phyloP scores from a whole-genome alignment of 805 yeast genomes.

The Zygosaccharomyces pseudorouxii region DNA sequence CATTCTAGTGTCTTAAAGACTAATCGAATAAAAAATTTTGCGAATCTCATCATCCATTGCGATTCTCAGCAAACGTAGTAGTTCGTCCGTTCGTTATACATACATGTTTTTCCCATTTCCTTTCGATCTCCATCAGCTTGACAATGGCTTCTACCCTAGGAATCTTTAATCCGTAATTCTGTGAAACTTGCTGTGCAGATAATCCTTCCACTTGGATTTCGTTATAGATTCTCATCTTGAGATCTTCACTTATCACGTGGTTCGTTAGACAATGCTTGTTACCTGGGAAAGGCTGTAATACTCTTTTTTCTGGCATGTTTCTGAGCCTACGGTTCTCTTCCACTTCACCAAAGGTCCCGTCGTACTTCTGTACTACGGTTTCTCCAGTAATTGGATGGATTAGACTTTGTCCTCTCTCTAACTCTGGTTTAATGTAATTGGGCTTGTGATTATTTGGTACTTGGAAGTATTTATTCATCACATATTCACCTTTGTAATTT shows the following conservation, averaged over 20 bases:
- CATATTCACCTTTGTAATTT: constrained; percentile 78
- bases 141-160: constrained; percentile 88
- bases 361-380: constrained; percentile 24
- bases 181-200: constrained; percentile 69
- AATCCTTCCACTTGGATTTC: constrained; percentile 50
- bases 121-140: constrained; percentile 61
- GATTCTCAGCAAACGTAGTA: neutral
- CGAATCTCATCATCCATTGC: constrained; percentile 43
- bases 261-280: constrained; percentile 70
- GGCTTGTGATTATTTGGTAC: constrained; percentile 67
- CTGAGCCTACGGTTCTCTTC: constrained; percentile 12
- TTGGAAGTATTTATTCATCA: constrained; percentile 65
- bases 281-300: constrained; percentile 74
- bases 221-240: constrained; percentile 56
- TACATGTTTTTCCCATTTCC: constrained; percentile 56
- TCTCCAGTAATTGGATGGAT: constrained; percentile 35
- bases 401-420: constrained; percentile 40
- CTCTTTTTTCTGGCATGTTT: constrained; percentile 10
- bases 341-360: constrained; percentile 18
- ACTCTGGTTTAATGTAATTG: constrained; percentile 60
- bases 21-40: constrained; percentile 50
- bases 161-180: constrained; percentile 71
- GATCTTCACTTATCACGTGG: constrained; percentile 49
- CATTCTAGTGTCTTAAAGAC: constrained; percentile 70
- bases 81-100: constrained; percentile 34